Evolutionary conservation across 2,329 filamentous ascomycete genomes (phyloP), one percentile per base, ranked within the genome.

Genomic region (Capronia epimyces): DNA sequence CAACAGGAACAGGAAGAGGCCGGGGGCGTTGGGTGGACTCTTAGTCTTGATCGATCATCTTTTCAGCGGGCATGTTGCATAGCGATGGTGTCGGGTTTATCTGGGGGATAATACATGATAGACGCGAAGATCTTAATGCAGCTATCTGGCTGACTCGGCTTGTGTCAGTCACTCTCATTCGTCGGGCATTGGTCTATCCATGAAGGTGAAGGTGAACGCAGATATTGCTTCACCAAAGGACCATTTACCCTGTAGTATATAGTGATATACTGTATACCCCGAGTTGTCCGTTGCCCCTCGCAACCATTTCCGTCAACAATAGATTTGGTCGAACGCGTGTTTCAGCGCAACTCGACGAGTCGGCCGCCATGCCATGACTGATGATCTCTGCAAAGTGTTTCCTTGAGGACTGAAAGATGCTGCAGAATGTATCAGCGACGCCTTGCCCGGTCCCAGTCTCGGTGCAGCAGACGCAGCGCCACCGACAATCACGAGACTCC

Each of bases 361-460:
- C 8, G 27, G 1, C 27, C 1, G 2, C 27, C 27, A 2, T 13
- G 13, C n/a, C n/a, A n/a, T n/a, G n/a, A n/a, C n/a, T n/a, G n/a
- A n/a, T n/a, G n/a, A n/a, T n/a, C n/a, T n/a, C n/a, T n/a, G n/a
- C n/a, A n/a, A n/a, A n/a, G n/a, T n/a, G n/a, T n/a, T n/a, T n/a
- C n/a, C n/a, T 25, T 15, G 1, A 2, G 8, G 9, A 6, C 12
- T 25, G 10, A 9, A 25, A 22, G 2, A 53, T 53, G 50, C 41
- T 20, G 13, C 50, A 34, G 20, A 15, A 39, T 21, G 15, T 40
- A 10, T 43, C 43, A 31, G 37, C 32, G 13, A 58, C 56, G 27
- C 56, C 56, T 12, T 58, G 56, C 36, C 56, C 56, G 2, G n/a
- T 54, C 9, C 22, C 47, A 7, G 20, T 16, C 18, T 18, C 4